Evolutionary conservation across 345 rosid genomes (phyloP), one percentile per base, ranked within the genome.

Genomic region (Dovyalis caffra): DNA sequence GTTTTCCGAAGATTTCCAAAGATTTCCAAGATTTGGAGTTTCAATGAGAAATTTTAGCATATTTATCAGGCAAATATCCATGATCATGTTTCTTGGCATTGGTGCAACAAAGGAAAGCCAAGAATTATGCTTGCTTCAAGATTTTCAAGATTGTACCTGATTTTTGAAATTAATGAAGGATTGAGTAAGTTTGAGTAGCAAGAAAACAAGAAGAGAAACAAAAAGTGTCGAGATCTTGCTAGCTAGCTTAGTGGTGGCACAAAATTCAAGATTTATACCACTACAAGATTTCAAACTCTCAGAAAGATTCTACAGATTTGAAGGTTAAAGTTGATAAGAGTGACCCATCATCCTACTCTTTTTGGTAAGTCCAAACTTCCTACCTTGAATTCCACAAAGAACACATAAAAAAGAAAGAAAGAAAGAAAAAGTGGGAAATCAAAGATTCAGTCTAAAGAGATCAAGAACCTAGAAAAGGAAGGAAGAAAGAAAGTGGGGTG

Each of bases 371-470:
- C 76, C 81, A 70, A 71, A 71, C 70, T 79, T 72, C 31, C 45
- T 77, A 79, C 88, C 88, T 85, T 76, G 90, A 89, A 83, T 85
- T 85, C 88, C 85, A 85, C 82, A 79, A 83, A 80, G 71, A 23
- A 37, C 49, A 33, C 23, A 33, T 18, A 12, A 31, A 11, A 53
- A 58, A n/a, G n/a, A n/a, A n/a, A n/a, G n/a, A n/a, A 66, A 18
- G 23, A 31, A 25, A 26, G n/a, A 40, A 57, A 32, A 71, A 76
- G 72, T 61, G 73, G 76, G 2, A 70, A 71, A 84, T 72, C 81
- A 85, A 78, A 82, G 81, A 66, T 32, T 64, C 67, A n/a, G n/a
- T n/a, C n/a, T n/a, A n/a, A n/a, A n/a, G n/a, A n/a, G n/a, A n/a
- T n/a, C n/a, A 23, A 61, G 64, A 47, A 23, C 72, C 72, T 57